phyloP scores from a whole-genome alignment of 2,329 filamentous ascomycete species.

The Geosmithia morbida region DNA sequence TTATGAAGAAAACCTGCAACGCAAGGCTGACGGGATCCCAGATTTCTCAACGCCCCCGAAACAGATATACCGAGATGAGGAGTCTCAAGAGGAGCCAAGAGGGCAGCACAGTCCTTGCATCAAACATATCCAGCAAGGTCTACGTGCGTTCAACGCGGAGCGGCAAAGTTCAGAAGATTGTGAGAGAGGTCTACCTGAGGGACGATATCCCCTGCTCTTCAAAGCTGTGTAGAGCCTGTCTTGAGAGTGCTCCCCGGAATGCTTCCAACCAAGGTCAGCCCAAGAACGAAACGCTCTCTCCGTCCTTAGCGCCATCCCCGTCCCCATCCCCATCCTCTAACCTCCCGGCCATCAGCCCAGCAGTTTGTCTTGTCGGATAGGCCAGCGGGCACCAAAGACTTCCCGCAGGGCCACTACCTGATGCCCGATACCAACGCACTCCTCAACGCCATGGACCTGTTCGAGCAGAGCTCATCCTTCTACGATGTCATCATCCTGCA shows the following conservation, averaged over 20 bases:
- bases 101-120: constrained; percentile 33
- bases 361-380: constrained; percentile 82
- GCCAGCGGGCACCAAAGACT: constrained; percentile 70
- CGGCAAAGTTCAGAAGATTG: constrained; percentile 97
- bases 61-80: constrained; percentile 25
- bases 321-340: background rate
- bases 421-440: constrained; percentile 94
- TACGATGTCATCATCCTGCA: constrained; percentile 96
- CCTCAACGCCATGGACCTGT: constrained; percentile 90
- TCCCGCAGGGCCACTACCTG: constrained; percentile 81
- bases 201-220: constrained; percentile 97
- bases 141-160: constrained; percentile 90
- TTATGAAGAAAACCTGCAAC: background rate
- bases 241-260: constrained; percentile 61
- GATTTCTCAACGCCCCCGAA: background rate
- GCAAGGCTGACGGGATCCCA: background rate
- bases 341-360: constrained; percentile 35
- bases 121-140: constrained; percentile 85
- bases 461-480: constrained; percentile 82
- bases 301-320: background rate
- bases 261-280: constrained; percentile 59
- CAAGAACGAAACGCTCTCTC: background rate
- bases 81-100: constrained; percentile 47
- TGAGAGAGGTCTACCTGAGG: constrained; percentile 87
- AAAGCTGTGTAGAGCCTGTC: constrained; percentile 66